Evolutionary conservation across 441 rosid genomes (phyloP), one percentile per base, ranked within the genome.

Genomic region (Pelargonium citronellum): DNA sequence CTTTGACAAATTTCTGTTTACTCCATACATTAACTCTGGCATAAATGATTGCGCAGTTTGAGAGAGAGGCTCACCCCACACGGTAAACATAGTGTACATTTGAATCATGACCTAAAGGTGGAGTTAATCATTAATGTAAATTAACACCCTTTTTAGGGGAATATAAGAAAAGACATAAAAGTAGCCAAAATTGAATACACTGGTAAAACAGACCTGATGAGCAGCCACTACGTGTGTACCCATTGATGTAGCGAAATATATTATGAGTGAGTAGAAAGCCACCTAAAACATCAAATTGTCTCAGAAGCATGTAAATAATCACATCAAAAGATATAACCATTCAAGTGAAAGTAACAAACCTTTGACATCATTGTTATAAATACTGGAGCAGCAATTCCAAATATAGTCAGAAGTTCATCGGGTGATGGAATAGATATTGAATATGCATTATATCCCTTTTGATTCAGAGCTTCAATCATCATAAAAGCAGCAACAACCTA

Each of bases 211-310:
- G 63, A 79, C 79, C 77, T 79, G 79, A 66, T 79, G 82, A 61
- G 82, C 82, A 0, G 79, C 99, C 67, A 91, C 84, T 19, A 84
- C 64, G 47, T 69, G 68, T 64, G 95, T 90, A 16, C 99, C 94
- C 96, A 89, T 89, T 66, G 99, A 82, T 71, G 99, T 90, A 19
- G 96, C 96, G 62, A 85, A 89, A 78, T 94, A 91, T 73, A 88
- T 85, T 57, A 91, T 78, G 74, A 94, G 87, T 43, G 94, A 69
- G 79, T 89, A 94, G 79, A 94, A 91, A 69, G 82, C 88, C 79
- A 86, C 94, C 97, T 94, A 75, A 72, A 73, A 76, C 60, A 74
- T 34, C 24, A 68, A 71, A 65, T 63, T 13, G 19, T 69, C 69
- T 77, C 67, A 75, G 75, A 80, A 46, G 69, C 66, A 72, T 17